These are phyloP conservation scores for Fusarium sp. DNA, from an alignment of 2,329 filamentous ascomycete genomes.

Conservation along the genomic window DNA sequence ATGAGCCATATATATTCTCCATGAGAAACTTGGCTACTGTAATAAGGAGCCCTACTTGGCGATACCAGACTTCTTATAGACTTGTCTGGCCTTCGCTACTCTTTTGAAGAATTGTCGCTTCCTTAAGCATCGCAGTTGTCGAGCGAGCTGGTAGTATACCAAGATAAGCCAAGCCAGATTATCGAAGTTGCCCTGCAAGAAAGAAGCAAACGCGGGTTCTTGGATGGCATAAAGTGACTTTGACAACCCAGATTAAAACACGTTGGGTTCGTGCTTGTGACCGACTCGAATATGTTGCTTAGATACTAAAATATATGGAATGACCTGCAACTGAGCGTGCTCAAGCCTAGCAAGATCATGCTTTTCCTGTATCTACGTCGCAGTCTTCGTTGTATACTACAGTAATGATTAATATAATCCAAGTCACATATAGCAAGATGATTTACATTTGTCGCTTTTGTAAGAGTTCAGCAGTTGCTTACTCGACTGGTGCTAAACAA, in stretches of 20 bases:
- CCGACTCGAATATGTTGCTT: background rate
- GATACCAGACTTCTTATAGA: background rate
- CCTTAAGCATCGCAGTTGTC: background rate
- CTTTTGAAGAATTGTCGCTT: background rate
- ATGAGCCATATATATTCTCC: background rate
- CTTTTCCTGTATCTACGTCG: background rate
- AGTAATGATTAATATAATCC: background rate
- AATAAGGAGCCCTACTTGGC: background rate
- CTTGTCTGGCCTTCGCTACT: background rate
- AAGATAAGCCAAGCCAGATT: background rate
- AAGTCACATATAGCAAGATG: background rate
- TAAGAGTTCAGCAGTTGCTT: background rate
- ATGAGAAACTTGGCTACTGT: background rate
- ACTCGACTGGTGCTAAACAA: background rate
- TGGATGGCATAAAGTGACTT: background rate
- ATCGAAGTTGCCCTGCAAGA: background rate
- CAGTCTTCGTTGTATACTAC: background rate
- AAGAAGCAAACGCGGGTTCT: background rate
- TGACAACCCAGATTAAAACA: background rate
- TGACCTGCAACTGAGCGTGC: background rate
- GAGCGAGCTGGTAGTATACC: background rate
- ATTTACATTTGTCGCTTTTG: background rate
- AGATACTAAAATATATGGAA: background rate
- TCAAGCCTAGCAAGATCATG: background rate
- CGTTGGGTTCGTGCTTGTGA: background rate